Evolutionary conservation across 2,329 filamentous ascomycete species (phyloP).

Genomic region (Claviceps pusilla): DNA sequence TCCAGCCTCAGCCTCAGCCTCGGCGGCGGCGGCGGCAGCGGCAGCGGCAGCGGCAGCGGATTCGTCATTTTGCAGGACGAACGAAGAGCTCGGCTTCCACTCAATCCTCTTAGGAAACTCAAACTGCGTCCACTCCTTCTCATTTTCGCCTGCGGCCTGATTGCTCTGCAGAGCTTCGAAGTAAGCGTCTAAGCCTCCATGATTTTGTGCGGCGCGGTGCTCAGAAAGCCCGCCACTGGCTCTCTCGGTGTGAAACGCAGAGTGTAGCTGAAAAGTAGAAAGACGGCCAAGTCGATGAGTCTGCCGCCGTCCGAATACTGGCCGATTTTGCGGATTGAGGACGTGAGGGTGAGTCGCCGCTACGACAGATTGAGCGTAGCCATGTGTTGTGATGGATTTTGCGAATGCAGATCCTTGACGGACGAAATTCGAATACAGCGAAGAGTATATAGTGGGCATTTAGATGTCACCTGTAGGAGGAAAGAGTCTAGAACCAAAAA

Average conservation of each 20-base stretch:
- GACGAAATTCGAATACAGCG: conserved; percentile 67
- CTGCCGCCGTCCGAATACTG: conserved; percentile 45
- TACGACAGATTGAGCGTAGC: conserved; percentile 95
- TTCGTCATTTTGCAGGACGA: conserved; percentile 46
- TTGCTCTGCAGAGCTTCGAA: conserved; percentile 79
- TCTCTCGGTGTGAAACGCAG: conserved; percentile 55
- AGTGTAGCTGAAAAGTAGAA: conserved; percentile 49
- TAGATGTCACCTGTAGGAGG: conserved; percentile 56
- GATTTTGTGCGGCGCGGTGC: conserved; percentile 36
- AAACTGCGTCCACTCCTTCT: conserved; percentile 81
- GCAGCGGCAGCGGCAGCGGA: conserved; percentile 23
- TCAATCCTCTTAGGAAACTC: conserved; percentile 80
- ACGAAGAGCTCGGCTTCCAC: conserved; percentile 55
- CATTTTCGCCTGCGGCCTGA: conserved; percentile 46
- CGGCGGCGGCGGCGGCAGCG: conserved; percentile 18
- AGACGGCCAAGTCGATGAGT: conserved; percentile 40
- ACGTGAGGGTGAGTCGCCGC: conserved; percentile 72
- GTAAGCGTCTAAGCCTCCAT: conserved; percentile 72
- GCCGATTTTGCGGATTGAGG: conserved; percentile 58
- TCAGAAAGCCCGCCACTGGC: conserved; percentile 37
- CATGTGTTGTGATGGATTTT: conserved; percentile 92
- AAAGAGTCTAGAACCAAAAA: conserved; percentile 28
- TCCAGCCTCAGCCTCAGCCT: conserved; percentile 16
- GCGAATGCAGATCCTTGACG: conserved; percentile 74
- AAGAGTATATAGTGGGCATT: conserved; percentile 69